Base-by-base conservation (phyloP, 2,329 filamentous ascomycete species). In the Penicillium carneum region DNA sequence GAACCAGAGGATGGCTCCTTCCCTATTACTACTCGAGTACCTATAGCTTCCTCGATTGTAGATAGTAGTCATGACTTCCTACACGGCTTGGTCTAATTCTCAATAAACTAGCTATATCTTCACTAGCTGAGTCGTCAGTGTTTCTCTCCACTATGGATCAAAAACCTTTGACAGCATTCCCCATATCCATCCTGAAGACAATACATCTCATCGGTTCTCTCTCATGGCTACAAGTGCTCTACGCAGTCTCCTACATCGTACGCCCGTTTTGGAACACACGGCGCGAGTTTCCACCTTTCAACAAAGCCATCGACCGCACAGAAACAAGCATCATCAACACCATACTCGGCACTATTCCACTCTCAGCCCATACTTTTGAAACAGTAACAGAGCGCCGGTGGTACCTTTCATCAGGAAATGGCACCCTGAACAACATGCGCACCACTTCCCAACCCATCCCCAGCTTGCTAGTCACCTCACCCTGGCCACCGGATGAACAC, bases 191-290 rank as follows among this genome's bases (percentile, higher is more conserved):
- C 42, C 20, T 14, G 23, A 61, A 61, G 18, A 59, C 63, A 10
- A 51, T 70, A 47, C 46, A 61, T 4, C 66, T 75, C 12, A 62
- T 71, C 16, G 46, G 55, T 33, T 50, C 65, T n/a, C 57, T 74
- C 4, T 46, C 66, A 9, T 64, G 64, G 38, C 66, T 76, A 26
- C 73, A 72, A 36, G 10, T 71, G 10, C 61, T 75, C n/a, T 70
- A 72, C 42, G 52, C 57, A 1, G 26, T 66, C n/a, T 68, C 66
- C 5, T 62, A 49, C 42, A 18, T 74, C 18, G 54, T 62, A 23
- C 55, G 45, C 1, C 63, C 63, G 33, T 57, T 69, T 29, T 59
- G 55, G 38, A 61, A 46, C 38, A 59, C 63, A 3, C 36, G 56
- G 23, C 36, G 38, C 12, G 61, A 65, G n/a, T 62, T 49, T 5